A percentile compares a stretch with the other conserved stretches of the same genome.
These are phyloP conservation scores for Dipodascus albidus DNA, from an alignment of 805 yeast genomes.

Conservation along the genomic window DNA sequence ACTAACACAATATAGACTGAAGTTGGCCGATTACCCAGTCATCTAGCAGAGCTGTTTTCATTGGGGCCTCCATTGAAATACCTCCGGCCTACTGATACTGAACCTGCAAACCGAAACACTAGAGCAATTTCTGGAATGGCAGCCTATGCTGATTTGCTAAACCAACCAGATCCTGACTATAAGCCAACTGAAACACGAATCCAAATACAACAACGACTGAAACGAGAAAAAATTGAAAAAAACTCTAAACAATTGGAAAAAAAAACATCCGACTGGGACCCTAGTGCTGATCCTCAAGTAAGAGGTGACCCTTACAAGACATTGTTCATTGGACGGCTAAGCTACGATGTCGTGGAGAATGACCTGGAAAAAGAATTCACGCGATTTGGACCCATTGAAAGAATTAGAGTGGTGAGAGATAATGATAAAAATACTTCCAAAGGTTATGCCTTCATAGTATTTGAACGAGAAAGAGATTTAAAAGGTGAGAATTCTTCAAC, in stretches of 20 bases:
- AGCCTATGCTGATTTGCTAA: constrained; percentile 19
- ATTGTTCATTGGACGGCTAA: constrained; percentile 64
- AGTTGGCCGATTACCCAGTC: constrained; percentile 29
- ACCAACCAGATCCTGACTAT: constrained; percentile 19
- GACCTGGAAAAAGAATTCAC: constrained; percentile 55
- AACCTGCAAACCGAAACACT: constrained; percentile 38
- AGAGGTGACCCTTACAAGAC: constrained; percentile 69
- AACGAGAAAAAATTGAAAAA: constrained; percentile 16
- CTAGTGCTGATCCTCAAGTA: constrained; percentile 43
- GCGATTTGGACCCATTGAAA: constrained; percentile 61
- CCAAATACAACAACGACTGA: constrained; percentile 22
- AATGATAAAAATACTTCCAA: constrained; percentile 41
- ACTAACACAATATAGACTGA: constrained; percentile 24
- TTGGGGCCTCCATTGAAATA: constrained; percentile 48
- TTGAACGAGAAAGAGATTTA: constrained; percentile 48
- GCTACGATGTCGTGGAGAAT: constrained; percentile 50
- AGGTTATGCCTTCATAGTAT: constrained; percentile 81
- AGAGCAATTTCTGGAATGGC: constrained; percentile 37
- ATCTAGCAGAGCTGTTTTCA: constrained; percentile 41
- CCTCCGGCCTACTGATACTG: constrained; percentile 38
- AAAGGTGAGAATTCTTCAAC: constrained; percentile 15
- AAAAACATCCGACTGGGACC: constrained; percentile 35
- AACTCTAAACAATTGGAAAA: constrained; percentile 26
- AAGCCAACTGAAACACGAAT: constrained; percentile 25
- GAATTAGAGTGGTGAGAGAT: constrained; percentile 45